Conservation (phyloP, 1,284 basidiomycete species). For the Filobasidium uniguttulatum region DNA sequence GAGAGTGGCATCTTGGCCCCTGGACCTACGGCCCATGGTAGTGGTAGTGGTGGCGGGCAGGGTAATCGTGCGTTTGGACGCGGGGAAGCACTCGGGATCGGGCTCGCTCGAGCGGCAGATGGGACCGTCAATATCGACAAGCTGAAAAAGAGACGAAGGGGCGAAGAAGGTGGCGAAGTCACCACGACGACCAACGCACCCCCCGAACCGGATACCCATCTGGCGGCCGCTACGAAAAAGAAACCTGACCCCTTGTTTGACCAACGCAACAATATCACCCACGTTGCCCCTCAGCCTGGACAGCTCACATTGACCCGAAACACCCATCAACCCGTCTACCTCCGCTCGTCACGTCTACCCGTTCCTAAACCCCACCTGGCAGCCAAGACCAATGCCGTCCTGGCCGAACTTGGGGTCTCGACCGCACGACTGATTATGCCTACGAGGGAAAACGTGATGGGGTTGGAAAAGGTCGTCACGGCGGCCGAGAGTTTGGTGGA, state of each 20-base stretch:
- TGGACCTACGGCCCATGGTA: slow-evolving; percentile 43
- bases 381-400: slow-evolving; percentile 53
- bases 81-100: slow-evolving; percentile 32
- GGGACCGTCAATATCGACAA: slow-evolving; percentile 19
- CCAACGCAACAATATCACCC: slow-evolving; percentile 31
- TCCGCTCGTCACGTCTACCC: slow-evolving; percentile 71
- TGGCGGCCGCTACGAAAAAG: slow-evolving; percentile 23
- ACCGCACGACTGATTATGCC: slow-evolving; percentile 75
- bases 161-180: slow-evolving; percentile 15
- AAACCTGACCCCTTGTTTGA: slow-evolving; percentile 28
- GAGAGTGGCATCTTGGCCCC: slow-evolving; percentile 69
- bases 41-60: slow-evolving; percentile 6
- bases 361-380: slow-evolving; percentile 58
- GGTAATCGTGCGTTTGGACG: slow-evolving; percentile 34
- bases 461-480: slow-evolving; percentile 57
- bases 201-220: slow-evolving; percentile 18
- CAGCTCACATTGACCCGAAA: slow-evolving; percentile 22
- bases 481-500: slow-evolving; percentile 62
- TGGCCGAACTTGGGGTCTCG: slow-evolving; percentile 62
- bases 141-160: slow-evolving; percentile 32
- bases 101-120: slow-evolving; percentile 30
- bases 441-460: slow-evolving; percentile 59
- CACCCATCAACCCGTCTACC: slow-evolving; percentile 54
- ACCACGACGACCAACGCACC: no score
- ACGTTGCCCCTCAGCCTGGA: slow-evolving; percentile 21